Base-by-base conservation (phyloP, 163 green algal species). In the Coccomyxa subellipsoidea region DNA sequence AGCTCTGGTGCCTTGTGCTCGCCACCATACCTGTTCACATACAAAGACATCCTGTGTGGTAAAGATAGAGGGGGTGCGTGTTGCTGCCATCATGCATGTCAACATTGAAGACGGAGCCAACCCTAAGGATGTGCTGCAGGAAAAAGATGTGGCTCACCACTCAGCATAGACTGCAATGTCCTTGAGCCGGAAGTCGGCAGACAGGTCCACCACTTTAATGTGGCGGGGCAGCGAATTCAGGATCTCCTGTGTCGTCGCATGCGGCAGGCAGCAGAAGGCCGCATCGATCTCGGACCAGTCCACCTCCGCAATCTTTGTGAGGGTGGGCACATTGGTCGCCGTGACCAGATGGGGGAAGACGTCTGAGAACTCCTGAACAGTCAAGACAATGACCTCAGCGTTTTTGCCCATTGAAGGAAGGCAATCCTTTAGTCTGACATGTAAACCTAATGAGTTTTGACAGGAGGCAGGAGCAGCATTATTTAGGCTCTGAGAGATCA, bases 221-320 rank as follows among this genome's bases (percentile, higher is more conserved):
- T 93, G 83, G 21, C 53, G 69, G 0, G 96, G 96, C 70, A 99
- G 88, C 18, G 86, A 86, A 35, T 91, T 90, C 54, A 99, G 91
- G n/a, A 97, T 92, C 83, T 95, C 88, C 86, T 94, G 95, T 0
- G 96, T 99, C 25, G 96, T 98, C 18, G 91, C 96, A 66, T 99
- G 96, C 2, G 96, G 96, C 85, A 99, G 90, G 89, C 96, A 99
- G 91, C 95, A 98, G 89, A 99, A 99, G 35, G 92, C 96, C 27
- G 92, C 94, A 77, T 99, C 96, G 32, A 99, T 89, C 8, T 91
- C 59, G n/a, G 71, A 80, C 80, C 93, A 99, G 83, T 98, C 87
- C 0, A 98, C 95, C 82, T 99, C 95, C 8, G 92, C 92, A 38
- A 98, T 96, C 84, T 98, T 98, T 34, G 93, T 87, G 77, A 99